These are phyloP conservation scores for Suhomyces maxii DNA, from an alignment of 1,139 yeast genomes.

Conservation along the genomic window DNA sequence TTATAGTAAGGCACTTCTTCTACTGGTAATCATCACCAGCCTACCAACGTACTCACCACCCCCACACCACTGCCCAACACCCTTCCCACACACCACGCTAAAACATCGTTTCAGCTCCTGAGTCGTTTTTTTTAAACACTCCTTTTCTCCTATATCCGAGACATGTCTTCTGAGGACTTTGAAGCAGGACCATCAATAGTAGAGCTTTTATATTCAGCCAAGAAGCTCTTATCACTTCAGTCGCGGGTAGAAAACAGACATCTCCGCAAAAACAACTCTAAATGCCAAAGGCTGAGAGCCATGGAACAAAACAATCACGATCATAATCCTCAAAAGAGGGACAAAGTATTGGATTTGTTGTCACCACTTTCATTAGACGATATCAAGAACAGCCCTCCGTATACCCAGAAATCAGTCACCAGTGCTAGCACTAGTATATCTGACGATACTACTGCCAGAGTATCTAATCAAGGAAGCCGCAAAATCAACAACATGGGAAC, in stretches of 20 bases:
- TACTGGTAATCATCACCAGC: neutral
- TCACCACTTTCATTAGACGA: constrained; percentile 46
- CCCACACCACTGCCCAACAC: neutral
- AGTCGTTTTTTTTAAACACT: neutral
- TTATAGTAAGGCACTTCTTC: too few relatives aligned
- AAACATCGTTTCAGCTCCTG: too few relatives aligned
- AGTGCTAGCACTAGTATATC: constrained; percentile 1
- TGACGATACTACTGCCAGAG: neutral
- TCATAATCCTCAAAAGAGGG: constrained; percentile 10
- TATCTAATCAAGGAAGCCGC: neutral
- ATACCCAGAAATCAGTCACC: constrained; percentile 8
- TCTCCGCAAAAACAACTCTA: constrained; percentile 35
- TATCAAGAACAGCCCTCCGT: constrained; percentile 23
- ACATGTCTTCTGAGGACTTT: constrained; percentile 15
- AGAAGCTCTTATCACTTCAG: constrained; percentile 40
- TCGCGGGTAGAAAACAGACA: constrained; percentile 45
- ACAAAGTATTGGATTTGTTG: constrained; percentile 34
- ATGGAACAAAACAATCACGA: constrained; percentile 11
- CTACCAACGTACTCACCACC: neutral
- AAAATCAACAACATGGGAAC: constrained; percentile 12
- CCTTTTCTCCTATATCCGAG: neutral
- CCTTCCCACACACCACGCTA: neutral
- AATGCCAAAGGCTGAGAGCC: constrained; percentile 16
- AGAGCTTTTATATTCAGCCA: constrained; percentile 47
- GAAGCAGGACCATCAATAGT: constrained; percentile 40